These are phyloP conservation scores for Candida argentea DNA, from an alignment of 805 yeast genomes.

Conservation along the genomic window DNA sequence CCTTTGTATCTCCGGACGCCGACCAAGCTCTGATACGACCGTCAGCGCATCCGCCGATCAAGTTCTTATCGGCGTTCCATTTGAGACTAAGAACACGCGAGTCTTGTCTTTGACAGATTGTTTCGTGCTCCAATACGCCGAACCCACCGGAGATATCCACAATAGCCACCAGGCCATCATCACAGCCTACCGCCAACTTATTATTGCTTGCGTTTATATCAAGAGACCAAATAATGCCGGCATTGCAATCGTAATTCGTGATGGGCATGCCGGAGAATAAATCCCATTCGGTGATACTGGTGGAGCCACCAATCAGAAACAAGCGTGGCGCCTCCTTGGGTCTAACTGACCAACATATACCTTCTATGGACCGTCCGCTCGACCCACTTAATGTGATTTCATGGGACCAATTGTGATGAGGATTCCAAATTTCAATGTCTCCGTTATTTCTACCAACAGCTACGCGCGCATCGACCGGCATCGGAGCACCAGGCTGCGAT, in stretches of 20 bases:
- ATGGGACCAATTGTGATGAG: conserved; percentile 70
- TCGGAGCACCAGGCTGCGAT: conserved; percentile 27
- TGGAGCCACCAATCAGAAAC: conserved; percentile 91
- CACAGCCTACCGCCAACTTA: conserved; percentile 84
- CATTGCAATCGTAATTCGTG: conserved; percentile 75
- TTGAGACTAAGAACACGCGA: conserved; percentile 69
- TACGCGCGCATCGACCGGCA: conserved; percentile 51
- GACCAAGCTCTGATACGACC: conserved; percentile 86
- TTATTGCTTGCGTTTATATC: conserved; percentile 52
- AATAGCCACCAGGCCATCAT: conserved; percentile 82
- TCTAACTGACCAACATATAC: conserved; percentile 63
- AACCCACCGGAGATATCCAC: conserved; percentile 78
- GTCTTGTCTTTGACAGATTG: conserved; percentile 73
- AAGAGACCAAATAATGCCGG: conserved; percentile 90
- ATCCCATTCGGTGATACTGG: conserved; percentile 89
- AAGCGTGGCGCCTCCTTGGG: conserved; percentile 49
- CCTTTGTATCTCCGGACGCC: conserved; percentile 34
- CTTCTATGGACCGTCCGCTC: conserved; percentile 78
- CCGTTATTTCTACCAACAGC: conserved; percentile 95
- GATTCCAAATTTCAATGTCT: conserved; percentile 93
- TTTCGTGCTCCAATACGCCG: conserved; percentile 71
- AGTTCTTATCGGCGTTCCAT: conserved; percentile 56
- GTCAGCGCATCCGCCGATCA: conserved; percentile 94
- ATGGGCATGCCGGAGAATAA: conserved; percentile 61
- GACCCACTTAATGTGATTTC: conserved; percentile 70